Conservation (phyloP, 2,329 filamentous ascomycete genomes). For the Diplodia mutila region DNA sequence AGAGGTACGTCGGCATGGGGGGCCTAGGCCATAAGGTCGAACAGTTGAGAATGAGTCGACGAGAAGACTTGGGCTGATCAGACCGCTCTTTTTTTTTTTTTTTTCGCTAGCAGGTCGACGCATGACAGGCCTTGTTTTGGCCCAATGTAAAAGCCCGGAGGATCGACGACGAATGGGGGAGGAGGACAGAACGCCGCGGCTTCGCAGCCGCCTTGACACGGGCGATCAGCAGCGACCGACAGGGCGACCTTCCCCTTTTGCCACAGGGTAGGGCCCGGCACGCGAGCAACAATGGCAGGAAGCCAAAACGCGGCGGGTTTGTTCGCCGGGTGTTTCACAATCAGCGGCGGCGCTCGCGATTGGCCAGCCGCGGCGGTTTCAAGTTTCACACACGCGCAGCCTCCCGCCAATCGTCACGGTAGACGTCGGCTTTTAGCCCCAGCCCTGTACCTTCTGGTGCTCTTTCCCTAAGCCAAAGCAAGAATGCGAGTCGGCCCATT, state of each 20-base stretch:
- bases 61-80: too few species aligned
- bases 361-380: background rate
- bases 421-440: background rate
- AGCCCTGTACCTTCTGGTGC: background rate
- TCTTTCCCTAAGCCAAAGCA: background rate
- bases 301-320: background rate
- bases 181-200: background rate
- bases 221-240: conserved; percentile 11
- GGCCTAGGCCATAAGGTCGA: too few species aligned
- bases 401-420: background rate
- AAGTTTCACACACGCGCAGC: conserved; percentile 7
- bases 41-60: too few species aligned
- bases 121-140: background rate
- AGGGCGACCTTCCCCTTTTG: conserved; percentile 14
- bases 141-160: background rate
- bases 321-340: background rate
- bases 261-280: too few species aligned
- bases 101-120: too few species aligned
- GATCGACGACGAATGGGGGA: background rate
- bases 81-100: background rate
- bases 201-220: background rate
- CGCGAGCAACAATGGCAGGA: background rate
- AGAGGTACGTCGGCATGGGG: too few species aligned
- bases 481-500: background rate
- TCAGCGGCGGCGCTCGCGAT: background rate